A percentile compares a stretch with the other conserved stretches of the same genome.
Evolutionary conservation across 306 rosid genomes (phyloP).

Genomic region (Quercus robur): DNA sequence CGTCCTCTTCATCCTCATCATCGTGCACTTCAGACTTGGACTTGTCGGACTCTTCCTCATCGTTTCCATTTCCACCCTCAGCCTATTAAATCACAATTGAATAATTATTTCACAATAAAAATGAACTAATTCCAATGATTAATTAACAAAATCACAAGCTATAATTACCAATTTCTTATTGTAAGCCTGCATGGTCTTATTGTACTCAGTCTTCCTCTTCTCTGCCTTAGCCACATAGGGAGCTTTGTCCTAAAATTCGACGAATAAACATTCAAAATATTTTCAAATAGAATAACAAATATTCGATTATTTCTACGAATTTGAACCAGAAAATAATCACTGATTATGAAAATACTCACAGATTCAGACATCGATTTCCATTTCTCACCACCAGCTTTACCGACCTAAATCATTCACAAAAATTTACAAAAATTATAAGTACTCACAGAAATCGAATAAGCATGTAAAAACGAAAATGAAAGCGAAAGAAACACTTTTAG

Average conservation of each 20-base stretch:
- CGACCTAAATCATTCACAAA: conserved; percentile 42
- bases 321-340: too few relatives aligned
- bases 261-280: neutral
- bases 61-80: conserved; percentile 52
- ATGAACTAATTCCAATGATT: too few relatives aligned
- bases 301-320: neutral
- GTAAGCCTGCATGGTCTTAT: conserved; percentile 47
- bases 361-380: conserved; percentile 82
- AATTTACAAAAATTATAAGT: too few relatives aligned
- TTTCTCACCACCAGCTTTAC: conserved; percentile 80
- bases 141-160: too few relatives aligned
- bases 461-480: too few relatives aligned
- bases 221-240: conserved; percentile 67
- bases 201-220: conserved; percentile 72
- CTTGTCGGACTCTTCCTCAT: conserved; percentile 84
- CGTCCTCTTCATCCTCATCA: conserved; percentile 73
- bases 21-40: conserved; percentile 86
- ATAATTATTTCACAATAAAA: neutral
- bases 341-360: conserved; percentile 37
- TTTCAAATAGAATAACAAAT: neutral
- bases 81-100: conserved; percentile 31
- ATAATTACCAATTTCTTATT: conserved; percentile 49
- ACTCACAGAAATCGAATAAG: neutral
- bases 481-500: too few relatives aligned
- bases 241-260: conserved; percentile 60